Evolutionary conservation across 2,329 filamentous ascomycete species (phyloP), one percentile per base, ranked within the genome.

Genomic region (Xylariales sp.): DNA sequence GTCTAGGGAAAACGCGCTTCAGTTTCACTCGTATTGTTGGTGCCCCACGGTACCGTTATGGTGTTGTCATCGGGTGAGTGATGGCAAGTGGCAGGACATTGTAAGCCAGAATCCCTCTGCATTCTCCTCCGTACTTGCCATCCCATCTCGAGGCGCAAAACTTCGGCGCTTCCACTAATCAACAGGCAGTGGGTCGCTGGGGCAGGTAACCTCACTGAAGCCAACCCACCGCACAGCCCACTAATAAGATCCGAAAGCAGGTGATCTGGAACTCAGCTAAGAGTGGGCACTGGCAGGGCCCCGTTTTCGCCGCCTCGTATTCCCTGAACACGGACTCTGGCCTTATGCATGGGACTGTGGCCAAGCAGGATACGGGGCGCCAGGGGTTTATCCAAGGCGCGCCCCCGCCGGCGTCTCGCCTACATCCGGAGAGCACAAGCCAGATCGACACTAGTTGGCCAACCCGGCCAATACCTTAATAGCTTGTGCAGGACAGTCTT

Each of bases 251-350:
- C 37, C 21, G 37, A 39, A 33, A 30, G 16, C 37, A 38, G 29
- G 32, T 29, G 36, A 38, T 41, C 24, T 28, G 16, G 25, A 27
- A 29, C 19, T 37, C 18, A n/a, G n/a, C 18, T 2, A 8, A 21
- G 17, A 27, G 36, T 33, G 37, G 37, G 36, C 21, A 21, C n/a
- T 25, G 23, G 23, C 8, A 40, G 16, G 27, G 35, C 37, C 40
- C 45, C 42, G 46, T 48, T n/a, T 50, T 48, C 42, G 44, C 45
- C 48, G 36, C 51, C 51, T 53, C 51, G 51, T 53, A 53, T 53
- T 52, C 32, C 40, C 39, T 43, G 40, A 34, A 47, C 43, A 46
- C 40, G 39, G 41, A 36, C 38, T 33, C n/a, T 37, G 38, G 42
- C 43, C 43, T 33, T 25, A 39, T 39, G 37, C 37, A 38, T 30